phyloP scores from a whole-genome alignment of 768 basidiomycete species.

The Lactarius deliciosus region DNA sequence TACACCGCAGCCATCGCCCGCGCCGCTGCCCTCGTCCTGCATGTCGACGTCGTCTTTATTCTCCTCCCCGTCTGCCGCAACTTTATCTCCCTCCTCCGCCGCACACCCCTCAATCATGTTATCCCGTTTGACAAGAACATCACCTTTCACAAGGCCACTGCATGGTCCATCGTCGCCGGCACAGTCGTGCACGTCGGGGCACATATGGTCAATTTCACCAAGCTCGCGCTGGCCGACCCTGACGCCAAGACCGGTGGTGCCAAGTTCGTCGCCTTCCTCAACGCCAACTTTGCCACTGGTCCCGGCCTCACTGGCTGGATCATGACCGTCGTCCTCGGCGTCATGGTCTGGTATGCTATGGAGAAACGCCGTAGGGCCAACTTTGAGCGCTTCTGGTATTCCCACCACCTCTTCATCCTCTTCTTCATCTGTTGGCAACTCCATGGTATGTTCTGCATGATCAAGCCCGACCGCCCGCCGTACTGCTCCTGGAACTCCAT shows the following conservation, averaged over 20 bases:
- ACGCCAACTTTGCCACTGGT: slow-evolving; percentile 77
- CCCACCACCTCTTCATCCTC: slow-evolving; percentile 83
- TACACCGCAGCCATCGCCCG: slow-evolving; percentile 72
- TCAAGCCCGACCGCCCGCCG: slow-evolving; percentile 84
- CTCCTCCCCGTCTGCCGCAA: slow-evolving; percentile 94
- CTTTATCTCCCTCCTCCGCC: slow-evolving; percentile 86
- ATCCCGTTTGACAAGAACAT: slow-evolving; percentile 95
- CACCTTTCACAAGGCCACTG: slow-evolving; percentile 86
- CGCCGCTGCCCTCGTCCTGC: slow-evolving; percentile 84
- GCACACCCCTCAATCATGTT: slow-evolving; percentile 78
- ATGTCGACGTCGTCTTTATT: slow-evolving; percentile 91
- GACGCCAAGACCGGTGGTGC: slow-evolving; percentile 53
- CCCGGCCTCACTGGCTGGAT: slow-evolving; percentile 87
- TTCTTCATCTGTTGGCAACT: slow-evolving; percentile 96
- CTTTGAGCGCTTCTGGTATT: slow-evolving; percentile 91
- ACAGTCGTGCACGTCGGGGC: slow-evolving; percentile 74
- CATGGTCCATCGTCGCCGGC: slow-evolving; percentile 84
- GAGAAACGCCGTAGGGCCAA: slow-evolving; percentile 75
- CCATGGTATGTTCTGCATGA: slow-evolving; percentile 97
- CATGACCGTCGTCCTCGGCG: slow-evolving; percentile 68
- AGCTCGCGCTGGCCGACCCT: slow-evolving; percentile 57
- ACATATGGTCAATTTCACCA: slow-evolving; percentile 84
- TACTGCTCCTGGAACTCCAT: slow-evolving; percentile 83
- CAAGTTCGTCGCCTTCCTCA: slow-evolving; percentile 67
- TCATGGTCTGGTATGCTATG: slow-evolving; percentile 84